These are phyloP conservation scores for Aspergillus transmontanensis DNA, from an alignment of 2,329 filamentous ascomycete genomes.

Conservation along the genomic window DNA sequence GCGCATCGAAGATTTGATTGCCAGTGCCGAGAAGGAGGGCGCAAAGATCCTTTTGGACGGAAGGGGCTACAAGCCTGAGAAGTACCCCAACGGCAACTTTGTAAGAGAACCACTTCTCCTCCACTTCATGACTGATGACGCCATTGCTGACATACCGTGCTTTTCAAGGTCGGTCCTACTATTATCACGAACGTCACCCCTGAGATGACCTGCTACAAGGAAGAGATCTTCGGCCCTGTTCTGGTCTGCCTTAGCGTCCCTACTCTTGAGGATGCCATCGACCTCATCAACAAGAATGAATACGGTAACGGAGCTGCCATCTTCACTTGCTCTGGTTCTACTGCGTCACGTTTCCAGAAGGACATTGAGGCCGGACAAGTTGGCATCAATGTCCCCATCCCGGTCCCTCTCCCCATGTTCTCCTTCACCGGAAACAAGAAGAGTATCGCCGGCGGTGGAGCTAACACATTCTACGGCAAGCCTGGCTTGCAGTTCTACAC, in stretches of 20 bases:
- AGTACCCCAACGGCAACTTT: constrained; percentile 69
- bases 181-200: constrained; percentile 67
- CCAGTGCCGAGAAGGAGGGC: constrained; percentile 63
- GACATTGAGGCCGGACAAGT: constrained; percentile 68
- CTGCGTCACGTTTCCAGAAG: constrained; percentile 64
- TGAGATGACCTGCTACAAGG: constrained; percentile 67
- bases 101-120: constrained; percentile 44
- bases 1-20: constrained; percentile 64
- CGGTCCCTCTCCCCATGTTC: constrained; percentile 65
- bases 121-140: constrained; percentile 2
- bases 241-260: constrained; percentile 63
- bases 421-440: constrained; percentile 77
- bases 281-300: constrained; percentile 66
- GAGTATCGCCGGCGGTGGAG: constrained; percentile 86
- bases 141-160: constrained; percentile 4
- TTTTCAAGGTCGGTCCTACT: constrained; percentile 59
- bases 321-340: constrained; percentile 65
- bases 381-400: constrained; percentile 68
- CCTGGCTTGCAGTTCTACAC: constrained; percentile 94
- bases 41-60: constrained; percentile 67
- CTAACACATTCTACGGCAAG: constrained; percentile 93
- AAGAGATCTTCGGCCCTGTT: constrained; percentile 69
- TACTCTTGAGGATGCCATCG: constrained; percentile 64
- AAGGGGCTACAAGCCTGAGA: constrained; percentile 61
- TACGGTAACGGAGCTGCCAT: constrained; percentile 69